Base-by-base conservation (phyloP, 225 moss, liverwort and hornwort species). In the Polytrichum commune region DNA sequence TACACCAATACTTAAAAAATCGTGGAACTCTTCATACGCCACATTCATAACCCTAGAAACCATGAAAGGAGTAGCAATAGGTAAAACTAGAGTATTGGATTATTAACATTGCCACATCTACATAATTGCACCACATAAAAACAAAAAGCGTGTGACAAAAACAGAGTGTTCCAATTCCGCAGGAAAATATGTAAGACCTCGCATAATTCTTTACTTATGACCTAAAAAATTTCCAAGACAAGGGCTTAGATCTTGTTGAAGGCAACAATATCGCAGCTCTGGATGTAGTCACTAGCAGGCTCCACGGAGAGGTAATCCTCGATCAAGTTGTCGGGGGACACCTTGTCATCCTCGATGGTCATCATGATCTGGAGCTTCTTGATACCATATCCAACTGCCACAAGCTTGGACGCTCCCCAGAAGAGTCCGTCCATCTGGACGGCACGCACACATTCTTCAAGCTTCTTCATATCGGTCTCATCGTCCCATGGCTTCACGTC, bases 401-500 rank as follows among this genome's bases (percentile, higher is more conserved):
- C 56, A 55, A 81, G 26, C 26, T 83, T 75, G 46, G 82, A 96
- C 24, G 90, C 79, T 66, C 77, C 84, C 93, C 93, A 96, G 19
- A 56, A 62, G 63, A 93, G 83, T n/a, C 96, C 93, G 0, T 88
- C 80, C 75, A 84, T 79, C 4, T 82, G 7, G 16, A 96, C 60
- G 29, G 53, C 79, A 60, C 80, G 74, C 0, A 96, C 86, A 64
- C 83, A 71, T 27, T 85, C 76, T 77, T 93, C 90, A 0, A 92
- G 71, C 29, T 78, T 74, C 35, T 69, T 58, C 83, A 93, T 86
- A 19, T 89, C 69, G 7, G 82, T 85, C 63, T 86, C 83, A 4
- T 83, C 84, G 72, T 86, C 86, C 90, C 90, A 96, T 6, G 89
- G 86, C 78, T 83, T 89, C 7, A 96, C 84, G n/a, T 89, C 86